Evolutionary conservation across 2,329 filamentous ascomycete species (phyloP), one percentile per base, ranked within the genome.

Genomic region (Hypomyces perniciosus): DNA sequence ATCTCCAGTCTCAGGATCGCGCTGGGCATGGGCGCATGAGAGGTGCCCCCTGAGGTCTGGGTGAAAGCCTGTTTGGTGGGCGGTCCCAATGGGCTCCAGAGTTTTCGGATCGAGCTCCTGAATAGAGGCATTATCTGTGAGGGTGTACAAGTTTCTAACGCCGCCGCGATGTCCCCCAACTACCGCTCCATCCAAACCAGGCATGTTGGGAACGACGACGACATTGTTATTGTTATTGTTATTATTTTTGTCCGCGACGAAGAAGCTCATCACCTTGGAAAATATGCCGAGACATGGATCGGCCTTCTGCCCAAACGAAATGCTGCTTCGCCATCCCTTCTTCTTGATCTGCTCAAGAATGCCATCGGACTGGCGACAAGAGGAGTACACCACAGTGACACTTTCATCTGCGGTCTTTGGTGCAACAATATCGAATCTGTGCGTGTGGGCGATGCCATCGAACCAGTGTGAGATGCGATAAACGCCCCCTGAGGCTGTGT

Each of bases 261-360:
- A 86, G 20, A 82, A 62, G 52, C 79, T 76, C 79, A 85, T 84
- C 53, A 85, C 67, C 63, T 93, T 92, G 52, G 79, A 74, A 62
- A 90, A 90, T 35, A 90, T 69, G 10, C 81, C 82, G 46, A 87
- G 74, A 62, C 88, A 93, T 0, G 87, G 88, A 59, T 95, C 88
- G 2, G 77, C 76, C 54, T 80, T 81, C 56, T 88, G 83, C 0
- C 74, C 89, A 63, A 93, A 95, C 4, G 78, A 83, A 52, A 85
- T 72, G 13, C 72, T 70, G 1, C 76, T 69, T 1, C 79, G 64
- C 45, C 71, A 72, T 1, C 88, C 88, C 0, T 76, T 77, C 54
- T 76, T 75, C 50, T 78, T 78, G 43, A 89, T 79, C 3, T 74
- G 62, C 30, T 84, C 76, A 2, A 88, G 74, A 30, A 84, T 73